These are phyloP conservation scores for Arctostaphylos glauca DNA, from an alignment of 148 eudicot species.

Conservation along the genomic window DNA sequence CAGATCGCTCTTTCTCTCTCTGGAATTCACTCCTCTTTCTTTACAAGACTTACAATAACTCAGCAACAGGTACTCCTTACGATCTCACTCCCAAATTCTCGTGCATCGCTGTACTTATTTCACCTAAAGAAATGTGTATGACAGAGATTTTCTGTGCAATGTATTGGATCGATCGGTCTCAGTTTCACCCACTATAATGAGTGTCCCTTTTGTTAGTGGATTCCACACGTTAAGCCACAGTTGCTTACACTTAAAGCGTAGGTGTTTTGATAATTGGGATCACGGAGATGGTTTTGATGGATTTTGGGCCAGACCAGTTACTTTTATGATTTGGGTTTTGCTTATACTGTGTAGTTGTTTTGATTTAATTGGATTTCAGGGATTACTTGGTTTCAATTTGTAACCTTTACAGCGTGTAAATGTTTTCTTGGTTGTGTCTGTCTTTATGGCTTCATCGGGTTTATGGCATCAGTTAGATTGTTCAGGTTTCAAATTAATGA, in stretches of 20 bases:
- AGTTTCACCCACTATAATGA: not conserved
- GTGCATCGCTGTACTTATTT: not conserved
- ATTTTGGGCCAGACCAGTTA: not conserved
- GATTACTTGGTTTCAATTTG: not conserved
- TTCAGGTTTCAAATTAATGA: not conserved
- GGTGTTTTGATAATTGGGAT: not conserved
- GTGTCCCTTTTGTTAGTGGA: not conserved
- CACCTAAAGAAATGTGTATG: not conserved
- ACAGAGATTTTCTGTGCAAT: not conserved
- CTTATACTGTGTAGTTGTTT: not conserved
- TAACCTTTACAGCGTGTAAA: not conserved
- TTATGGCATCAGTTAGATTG: not conserved
- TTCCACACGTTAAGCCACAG: not conserved
- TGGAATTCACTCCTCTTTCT: not conserved
- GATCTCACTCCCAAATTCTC: not conserved
- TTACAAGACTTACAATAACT: not conserved
- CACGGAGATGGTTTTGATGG: conserved; percentile 1
- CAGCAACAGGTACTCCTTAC: conserved; percentile 7
- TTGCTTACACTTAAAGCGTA: not conserved
- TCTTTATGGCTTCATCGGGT: not conserved
- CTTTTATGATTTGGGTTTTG: conserved; percentile 11
- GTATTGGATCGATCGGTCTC: conserved; percentile 3
- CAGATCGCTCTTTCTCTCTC: conserved; percentile 3
- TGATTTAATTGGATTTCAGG: not conserved
- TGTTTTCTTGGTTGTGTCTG: not conserved